Conservation (phyloP, 2,329 filamentous ascomycete species). For the Nothopassalora personata region DNA sequence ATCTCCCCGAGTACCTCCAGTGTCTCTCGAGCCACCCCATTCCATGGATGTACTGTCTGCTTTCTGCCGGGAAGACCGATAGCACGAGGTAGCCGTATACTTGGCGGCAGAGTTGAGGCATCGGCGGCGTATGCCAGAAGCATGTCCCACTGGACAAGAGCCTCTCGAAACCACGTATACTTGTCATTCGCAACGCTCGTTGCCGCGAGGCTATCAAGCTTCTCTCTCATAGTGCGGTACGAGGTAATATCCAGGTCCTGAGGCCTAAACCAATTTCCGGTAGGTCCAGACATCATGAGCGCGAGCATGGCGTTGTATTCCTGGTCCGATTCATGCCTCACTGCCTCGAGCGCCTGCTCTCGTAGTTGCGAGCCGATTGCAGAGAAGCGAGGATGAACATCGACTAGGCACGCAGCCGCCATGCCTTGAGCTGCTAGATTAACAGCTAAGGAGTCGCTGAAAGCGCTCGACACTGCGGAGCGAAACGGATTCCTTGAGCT, state of each 20-base stretch:
- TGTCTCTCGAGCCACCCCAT: conserved; percentile 42
- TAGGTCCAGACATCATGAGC: conserved; percentile 55
- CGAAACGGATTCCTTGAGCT: conserved; percentile 17
- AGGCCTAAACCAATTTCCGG: conserved; percentile 56
- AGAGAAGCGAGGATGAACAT: conserved; percentile 22
- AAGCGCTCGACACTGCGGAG: conserved; percentile 17
- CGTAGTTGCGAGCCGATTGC: conserved; percentile 21
- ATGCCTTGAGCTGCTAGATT: conserved; percentile 20
- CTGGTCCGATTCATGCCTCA: conserved; percentile 16
- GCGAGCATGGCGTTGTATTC: conserved; percentile 42
- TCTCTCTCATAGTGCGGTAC: conserved; percentile 31
- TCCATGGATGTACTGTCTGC: conserved; percentile 39
- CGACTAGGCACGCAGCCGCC: conserved; percentile 25
- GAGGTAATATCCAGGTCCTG: conserved; percentile 50
- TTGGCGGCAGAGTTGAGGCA: conserved; percentile 48
- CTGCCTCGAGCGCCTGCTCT: conserved; percentile 19
- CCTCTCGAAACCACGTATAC: conserved; percentile 52
- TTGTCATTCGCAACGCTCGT: conserved; percentile 19
- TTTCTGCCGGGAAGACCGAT: conserved; percentile 23
- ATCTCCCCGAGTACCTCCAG: conserved; percentile 44
- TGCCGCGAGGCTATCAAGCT: conserved; percentile 10
- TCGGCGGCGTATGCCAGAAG: conserved; percentile 29
- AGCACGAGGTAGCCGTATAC: conserved; percentile 28
- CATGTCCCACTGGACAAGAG: conserved; percentile 57
- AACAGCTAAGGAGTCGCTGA: conserved; percentile 17